phyloP scores from a whole-genome alignment of 495 filamentous ascomycete species.

The Letharia columbiana region DNA sequence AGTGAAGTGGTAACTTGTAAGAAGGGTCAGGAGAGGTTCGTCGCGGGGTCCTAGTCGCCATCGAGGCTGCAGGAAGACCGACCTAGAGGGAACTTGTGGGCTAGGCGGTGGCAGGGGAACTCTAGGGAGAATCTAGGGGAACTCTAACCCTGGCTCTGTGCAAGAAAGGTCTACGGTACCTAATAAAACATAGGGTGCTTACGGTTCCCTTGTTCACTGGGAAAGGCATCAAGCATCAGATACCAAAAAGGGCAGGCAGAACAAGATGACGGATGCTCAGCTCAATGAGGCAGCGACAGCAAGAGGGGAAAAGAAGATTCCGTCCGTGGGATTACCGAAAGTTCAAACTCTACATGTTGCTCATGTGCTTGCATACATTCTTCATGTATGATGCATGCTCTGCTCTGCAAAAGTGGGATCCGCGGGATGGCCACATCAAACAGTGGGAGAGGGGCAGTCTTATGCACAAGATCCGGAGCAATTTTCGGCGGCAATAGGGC shows the following conservation, averaged over 20 bases:
- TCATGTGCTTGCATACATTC: constrained; percentile 3
- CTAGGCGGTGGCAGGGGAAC: constrained; percentile 14
- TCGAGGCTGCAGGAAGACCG: constrained; percentile 12
- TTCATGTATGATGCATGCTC: neutral
- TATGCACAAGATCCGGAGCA: constrained; percentile 13
- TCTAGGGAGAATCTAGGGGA: constrained; percentile 10
- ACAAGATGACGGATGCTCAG: neutral
- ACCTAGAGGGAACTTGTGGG: constrained; percentile 6
- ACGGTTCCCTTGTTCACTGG: neutral
- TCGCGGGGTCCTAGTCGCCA: constrained; percentile 19
- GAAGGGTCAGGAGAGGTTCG: constrained; percentile 5
- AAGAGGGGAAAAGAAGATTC: neutral
- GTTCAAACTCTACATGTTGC: neutral
- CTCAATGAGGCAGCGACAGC: neutral
- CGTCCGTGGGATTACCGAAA: constrained; percentile 2
- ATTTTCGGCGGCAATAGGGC: constrained; percentile 16
- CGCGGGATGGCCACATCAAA: constrained; percentile 8
- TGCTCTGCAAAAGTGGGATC: constrained; percentile 8
- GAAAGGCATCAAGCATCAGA: neutral
- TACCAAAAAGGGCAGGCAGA: neutral
- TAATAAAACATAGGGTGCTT: neutral
- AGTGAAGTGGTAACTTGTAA: neutral
- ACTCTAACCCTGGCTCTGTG: constrained; percentile 1
- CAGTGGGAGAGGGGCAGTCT: constrained; percentile 11
- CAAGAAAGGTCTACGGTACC: neutral